Conservation (phyloP, 140 eudicot genomes). For the Senecio squalidus region DNA sequence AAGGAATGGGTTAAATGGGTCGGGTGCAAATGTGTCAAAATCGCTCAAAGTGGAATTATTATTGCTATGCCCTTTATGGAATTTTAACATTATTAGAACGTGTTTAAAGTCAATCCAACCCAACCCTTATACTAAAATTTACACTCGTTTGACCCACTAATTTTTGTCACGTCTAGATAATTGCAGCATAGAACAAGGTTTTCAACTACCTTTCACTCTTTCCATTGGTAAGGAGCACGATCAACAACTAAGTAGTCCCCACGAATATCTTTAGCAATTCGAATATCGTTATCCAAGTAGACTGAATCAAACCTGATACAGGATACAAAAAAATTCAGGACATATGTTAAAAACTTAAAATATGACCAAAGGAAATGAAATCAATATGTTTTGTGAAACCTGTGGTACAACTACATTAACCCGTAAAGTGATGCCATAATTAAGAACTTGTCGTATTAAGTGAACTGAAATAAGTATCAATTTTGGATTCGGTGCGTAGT, state of each 20-base stretch:
- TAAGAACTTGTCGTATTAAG: conserved; percentile 8
- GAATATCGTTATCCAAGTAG: conserved; percentile 64
- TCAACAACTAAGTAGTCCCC: conserved; percentile 75
- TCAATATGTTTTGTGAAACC: background rate
- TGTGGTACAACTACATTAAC: background rate
- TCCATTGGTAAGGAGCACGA: conserved; percentile 87
- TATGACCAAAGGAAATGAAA: background rate
- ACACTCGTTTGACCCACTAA: too few species aligned
- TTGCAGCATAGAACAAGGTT: background rate
- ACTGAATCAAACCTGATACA: conserved; percentile 73
- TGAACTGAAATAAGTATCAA: background rate
- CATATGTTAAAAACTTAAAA: background rate
- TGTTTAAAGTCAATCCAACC: too few species aligned
- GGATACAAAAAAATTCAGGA: conserved; percentile 13
- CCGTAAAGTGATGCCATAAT: background rate
- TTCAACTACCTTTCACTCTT: conserved; percentile 39
- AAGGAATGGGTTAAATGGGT: too few species aligned
- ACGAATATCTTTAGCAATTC: conserved; percentile 73
- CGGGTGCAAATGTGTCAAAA: too few species aligned
- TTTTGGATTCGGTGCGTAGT: background rate
- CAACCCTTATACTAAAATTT: too few species aligned
- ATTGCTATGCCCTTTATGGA: background rate
- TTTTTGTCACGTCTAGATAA: too few species aligned
- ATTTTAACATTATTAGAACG: too few species aligned
- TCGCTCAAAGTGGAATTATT: too few species aligned